phyloP scores from a whole-genome alignment of 164 flowering plant species.

The Piper betle region DNA sequence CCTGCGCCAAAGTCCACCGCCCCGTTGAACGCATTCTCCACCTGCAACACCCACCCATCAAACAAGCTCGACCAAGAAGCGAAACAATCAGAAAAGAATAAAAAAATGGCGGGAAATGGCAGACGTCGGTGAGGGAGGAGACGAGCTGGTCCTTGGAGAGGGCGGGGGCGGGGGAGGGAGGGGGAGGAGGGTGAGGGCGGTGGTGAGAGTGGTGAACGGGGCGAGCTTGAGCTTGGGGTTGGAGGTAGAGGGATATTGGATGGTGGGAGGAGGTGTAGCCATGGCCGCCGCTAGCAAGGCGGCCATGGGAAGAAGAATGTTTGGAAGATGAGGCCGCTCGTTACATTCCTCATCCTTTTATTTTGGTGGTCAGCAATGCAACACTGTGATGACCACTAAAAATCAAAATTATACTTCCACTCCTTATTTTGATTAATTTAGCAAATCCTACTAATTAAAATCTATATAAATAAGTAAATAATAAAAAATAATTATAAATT shows the following conservation, averaged over 20 bases:
- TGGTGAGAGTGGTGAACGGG: conserved; percentile 51
- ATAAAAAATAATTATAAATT: no score
- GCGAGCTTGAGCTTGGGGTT: conserved; percentile 18
- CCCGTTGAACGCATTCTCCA: conserved; percentile 61
- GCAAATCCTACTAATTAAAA: no score
- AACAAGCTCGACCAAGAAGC: not conserved
- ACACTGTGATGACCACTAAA: no score
- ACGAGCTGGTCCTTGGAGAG: not conserved
- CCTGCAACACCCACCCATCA: conserved; percentile 26
- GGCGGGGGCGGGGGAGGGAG: not conserved
- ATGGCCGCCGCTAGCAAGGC: conserved; percentile 46
- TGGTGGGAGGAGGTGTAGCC: conserved; percentile 11
- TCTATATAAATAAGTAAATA: no score
- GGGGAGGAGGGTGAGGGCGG: conserved; percentile 21
- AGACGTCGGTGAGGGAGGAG: not conserved
- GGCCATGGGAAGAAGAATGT: conserved; percentile 11
- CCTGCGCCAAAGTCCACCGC: conserved; percentile 46
- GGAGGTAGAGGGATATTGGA: not conserved
- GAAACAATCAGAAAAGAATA: not conserved
- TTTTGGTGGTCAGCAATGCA: no score
- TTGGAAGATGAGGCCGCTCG: no score
- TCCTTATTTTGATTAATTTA: no score
- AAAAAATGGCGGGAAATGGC: not conserved
- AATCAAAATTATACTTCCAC: no score
- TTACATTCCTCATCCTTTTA: not conserved